Evolutionary conservation across 176 grass and related monocot species (phyloP).

Genomic region (Neostapfia colusana): DNA sequence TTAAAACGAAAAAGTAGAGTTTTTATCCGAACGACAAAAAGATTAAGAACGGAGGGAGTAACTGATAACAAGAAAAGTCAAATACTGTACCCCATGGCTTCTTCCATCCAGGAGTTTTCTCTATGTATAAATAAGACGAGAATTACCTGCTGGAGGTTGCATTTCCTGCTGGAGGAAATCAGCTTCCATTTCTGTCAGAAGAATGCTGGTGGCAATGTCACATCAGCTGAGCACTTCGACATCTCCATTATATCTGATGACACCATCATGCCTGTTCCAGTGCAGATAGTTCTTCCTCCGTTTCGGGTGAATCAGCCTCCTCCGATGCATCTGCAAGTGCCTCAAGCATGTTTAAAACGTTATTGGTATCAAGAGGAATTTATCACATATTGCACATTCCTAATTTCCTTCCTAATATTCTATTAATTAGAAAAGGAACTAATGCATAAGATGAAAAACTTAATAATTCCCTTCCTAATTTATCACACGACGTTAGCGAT

Average conservation of each 20-base stretch:
- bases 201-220: conserved; percentile 8
- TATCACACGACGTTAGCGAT: too few species aligned
- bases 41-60: too few species aligned
- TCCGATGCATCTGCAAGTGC: conserved; percentile 60
- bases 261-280: conserved; percentile 36
- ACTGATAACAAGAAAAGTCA: conserved; percentile 21
- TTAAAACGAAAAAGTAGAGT: too few species aligned
- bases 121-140: conserved; percentile 19
- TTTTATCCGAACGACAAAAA: too few species aligned
- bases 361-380: conserved; percentile 53
- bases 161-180: background rate
- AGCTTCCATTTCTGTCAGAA: conserved; percentile 23
- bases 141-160: conserved; percentile 36
- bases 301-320: conserved; percentile 21
- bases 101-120: conserved; percentile 22
- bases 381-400: too few species aligned
- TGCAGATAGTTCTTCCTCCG: conserved; percentile 1
- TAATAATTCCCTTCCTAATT: too few species aligned
- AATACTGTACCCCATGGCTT: conserved; percentile 17
- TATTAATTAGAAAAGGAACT: too few species aligned
- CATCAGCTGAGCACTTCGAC: conserved; percentile 25
- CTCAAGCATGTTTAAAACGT: conserved; percentile 59
- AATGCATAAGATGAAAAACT: too few species aligned
- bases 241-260: conserved; percentile 1
- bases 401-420: too few species aligned